A percentile compares a stretch with the other conserved stretches of the same genome.
Evolutionary conservation across 345 rosid species (phyloP).

Genomic region (Heritiera littoralis): DNA sequence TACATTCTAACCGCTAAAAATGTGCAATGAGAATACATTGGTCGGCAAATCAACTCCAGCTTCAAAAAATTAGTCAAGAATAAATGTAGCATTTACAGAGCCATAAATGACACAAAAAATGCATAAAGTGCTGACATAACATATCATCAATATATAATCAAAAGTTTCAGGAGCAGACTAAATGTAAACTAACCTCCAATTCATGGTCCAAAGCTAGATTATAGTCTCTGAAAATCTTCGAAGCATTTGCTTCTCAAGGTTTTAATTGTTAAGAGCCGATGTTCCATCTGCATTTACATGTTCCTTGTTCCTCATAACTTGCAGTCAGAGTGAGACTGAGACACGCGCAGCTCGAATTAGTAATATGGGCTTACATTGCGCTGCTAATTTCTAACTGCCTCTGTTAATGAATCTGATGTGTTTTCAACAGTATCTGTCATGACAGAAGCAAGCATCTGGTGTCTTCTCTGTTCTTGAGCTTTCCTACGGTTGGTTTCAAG

Average conservation of each 20-base stretch:
- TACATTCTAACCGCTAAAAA: neutral
- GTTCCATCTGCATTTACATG: neutral
- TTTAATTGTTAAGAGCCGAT: neutral
- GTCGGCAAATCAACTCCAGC: neutral
- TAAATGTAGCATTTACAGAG: neutral
- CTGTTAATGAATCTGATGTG: slow-evolving; percentile 30
- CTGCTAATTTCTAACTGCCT: slow-evolving; percentile 24
- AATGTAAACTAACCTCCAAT: neutral
- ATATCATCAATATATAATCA: neutral
- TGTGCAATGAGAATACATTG: neutral
- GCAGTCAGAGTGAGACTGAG: neutral
- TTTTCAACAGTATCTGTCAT: slow-evolving; percentile 34
- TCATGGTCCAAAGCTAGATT: neutral
- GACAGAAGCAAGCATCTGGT: slow-evolving; percentile 41
- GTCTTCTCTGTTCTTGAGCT: slow-evolving; percentile 60
- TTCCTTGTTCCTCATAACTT: neutral
- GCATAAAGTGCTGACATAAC: neutral
- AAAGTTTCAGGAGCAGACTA: neutral
- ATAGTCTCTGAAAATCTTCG: neutral
- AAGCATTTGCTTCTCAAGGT: neutral
- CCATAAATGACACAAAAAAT: neutral
- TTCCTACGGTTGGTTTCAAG: slow-evolving; percentile 78
- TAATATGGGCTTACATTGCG: neutral
- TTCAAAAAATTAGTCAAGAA: neutral
- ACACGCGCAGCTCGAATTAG: neutral